Evolutionary conservation across 371 early-diverging fungal genomes (phyloP), one percentile per base, ranked within the genome.

Genomic region (Vairimorpha ceranae): DNA sequence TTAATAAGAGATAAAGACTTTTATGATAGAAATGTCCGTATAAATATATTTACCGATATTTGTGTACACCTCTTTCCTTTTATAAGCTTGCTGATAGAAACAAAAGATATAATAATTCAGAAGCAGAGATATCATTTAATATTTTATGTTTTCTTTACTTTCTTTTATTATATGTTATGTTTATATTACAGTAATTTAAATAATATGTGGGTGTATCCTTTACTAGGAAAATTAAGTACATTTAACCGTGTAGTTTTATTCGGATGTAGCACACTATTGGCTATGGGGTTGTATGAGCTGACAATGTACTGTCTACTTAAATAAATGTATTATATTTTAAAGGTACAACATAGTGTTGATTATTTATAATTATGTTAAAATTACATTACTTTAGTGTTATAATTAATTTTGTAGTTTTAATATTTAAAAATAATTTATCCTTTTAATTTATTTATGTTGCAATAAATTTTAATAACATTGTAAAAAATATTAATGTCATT

Each of bases 51-150:
- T 51, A 27, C 52, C 0, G 72, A 71, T 23, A 4, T 71, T 0
- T 71, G 63, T 33, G 27, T 71, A 12, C 72, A 71, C 33, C 36
- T 71, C 10, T 45, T 71, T 52, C 72, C 72, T 2, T 52, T 71
- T 30, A 0, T 65, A 43, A 27, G 52, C 4, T 46, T 71, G 19
- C 29, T 71, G 25, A 14, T 61, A 23, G 72, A 71, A 14, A 30
- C 30, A 23, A 41, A 32, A 27, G 65, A 51, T 29, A 15, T 48
- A 0, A 48, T 43, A 2, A 61, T 71, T 27, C n/a, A 63, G 14
- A 35, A 33, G 23, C 17, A 23, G 8, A 61, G 23, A 15, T 15
- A 17, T 17, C 72, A 71, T 43, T 56, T 30, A 7, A 63, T 38
- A 25, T 36, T 63, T 63, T 63, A 41, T 38, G 19, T 29, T 3